These are phyloP conservation scores for Tetrahymena thermophila DNA, from an alignment of 73 alveolate genomes.

Conservation along the genomic window DNA sequence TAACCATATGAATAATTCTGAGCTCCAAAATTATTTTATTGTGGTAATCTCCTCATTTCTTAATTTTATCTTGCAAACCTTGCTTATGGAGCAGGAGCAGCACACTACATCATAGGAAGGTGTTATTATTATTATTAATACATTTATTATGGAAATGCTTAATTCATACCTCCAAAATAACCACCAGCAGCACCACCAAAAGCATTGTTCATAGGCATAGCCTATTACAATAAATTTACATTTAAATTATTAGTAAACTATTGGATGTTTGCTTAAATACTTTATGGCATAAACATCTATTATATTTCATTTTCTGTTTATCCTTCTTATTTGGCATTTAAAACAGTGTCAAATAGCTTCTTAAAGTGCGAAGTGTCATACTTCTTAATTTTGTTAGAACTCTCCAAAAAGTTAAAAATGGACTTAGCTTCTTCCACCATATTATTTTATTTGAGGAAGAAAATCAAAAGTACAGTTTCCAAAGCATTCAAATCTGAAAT, in stretches of 20 bases:
- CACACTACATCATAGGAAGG: not conserved
- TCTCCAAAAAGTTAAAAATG: constrained; percentile 28
- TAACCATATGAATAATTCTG: not conserved
- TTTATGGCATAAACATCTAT: not conserved
- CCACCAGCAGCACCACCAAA: not conserved
- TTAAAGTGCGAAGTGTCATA: constrained; percentile 10
- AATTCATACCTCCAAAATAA: not conserved
- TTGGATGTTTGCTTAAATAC: not conserved
- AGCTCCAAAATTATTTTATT: not conserved
- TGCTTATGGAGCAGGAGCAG: not conserved
- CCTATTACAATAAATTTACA: too few relatives aligned
- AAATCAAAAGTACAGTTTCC: constrained; percentile 48
- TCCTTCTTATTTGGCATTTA: constrained; percentile 35
- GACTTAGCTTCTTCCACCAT: constrained; percentile 44
- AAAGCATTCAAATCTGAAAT: constrained; percentile 42
- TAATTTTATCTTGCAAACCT: not conserved
- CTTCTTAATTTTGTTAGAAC: not conserved
- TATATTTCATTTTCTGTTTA: not conserved
- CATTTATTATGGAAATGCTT: too few relatives aligned
- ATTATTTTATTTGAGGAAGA: constrained; percentile 15
- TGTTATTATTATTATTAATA: too few relatives aligned
- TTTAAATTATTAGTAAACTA: not conserved
- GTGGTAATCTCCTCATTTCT: not conserved
- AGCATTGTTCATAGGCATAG: too few relatives aligned
- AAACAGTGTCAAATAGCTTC: constrained; percentile 49